A percentile compares a stretch with the other conserved stretches of the same genome.
Evolutionary conservation across 2,329 filamentous ascomycete genomes (phyloP).

Genomic region (Arthrobotrys sinensis): DNA sequence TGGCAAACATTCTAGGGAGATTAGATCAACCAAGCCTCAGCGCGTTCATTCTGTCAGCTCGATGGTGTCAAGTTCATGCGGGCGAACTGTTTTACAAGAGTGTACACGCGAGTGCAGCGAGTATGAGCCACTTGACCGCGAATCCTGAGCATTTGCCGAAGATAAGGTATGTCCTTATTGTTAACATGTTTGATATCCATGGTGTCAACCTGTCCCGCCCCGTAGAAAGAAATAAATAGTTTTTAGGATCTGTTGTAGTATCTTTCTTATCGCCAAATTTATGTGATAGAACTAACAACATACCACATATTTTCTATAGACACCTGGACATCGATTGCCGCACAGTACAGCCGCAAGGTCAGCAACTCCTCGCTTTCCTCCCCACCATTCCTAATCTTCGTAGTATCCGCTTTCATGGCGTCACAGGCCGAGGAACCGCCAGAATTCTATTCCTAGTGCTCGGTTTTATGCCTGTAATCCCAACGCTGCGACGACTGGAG

Average conservation of each 20-base stretch:
- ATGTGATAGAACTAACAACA: not conserved
- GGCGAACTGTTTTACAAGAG: not conserved
- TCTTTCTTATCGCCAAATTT: too few relatives aligned
- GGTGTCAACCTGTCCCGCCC: too few relatives aligned
- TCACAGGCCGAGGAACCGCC: not conserved
- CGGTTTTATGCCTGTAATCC: not conserved
- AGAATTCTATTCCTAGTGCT: slow-evolving; percentile 8
- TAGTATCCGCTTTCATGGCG: slow-evolving; percentile 9
- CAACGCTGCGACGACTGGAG: not conserved
- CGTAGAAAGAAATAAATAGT: too few relatives aligned
- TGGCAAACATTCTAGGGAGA: slow-evolving; percentile 1
- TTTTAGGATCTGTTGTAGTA: too few relatives aligned
- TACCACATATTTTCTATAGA: not conserved
- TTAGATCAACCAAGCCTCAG: not conserved
- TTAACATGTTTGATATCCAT: too few relatives aligned
- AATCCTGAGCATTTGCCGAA: not conserved
- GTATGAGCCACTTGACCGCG: not conserved
- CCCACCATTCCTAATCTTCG: slow-evolving; percentile 3
- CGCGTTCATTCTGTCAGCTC: slow-evolving; percentile 14
- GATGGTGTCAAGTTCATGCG: slow-evolving; percentile 17
- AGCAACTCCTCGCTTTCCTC: not conserved
- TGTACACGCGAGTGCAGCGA: not conserved
- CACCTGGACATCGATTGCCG: not conserved
- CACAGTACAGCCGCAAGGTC: not conserved
- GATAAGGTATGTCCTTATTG: slow-evolving; percentile 9